A percentile compares a stretch with the other conserved stretches of the same genome.
Conservation (phyloP, 2,329 filamentous ascomycete species). For the Akanthomyces dipterigenus region DNA sequence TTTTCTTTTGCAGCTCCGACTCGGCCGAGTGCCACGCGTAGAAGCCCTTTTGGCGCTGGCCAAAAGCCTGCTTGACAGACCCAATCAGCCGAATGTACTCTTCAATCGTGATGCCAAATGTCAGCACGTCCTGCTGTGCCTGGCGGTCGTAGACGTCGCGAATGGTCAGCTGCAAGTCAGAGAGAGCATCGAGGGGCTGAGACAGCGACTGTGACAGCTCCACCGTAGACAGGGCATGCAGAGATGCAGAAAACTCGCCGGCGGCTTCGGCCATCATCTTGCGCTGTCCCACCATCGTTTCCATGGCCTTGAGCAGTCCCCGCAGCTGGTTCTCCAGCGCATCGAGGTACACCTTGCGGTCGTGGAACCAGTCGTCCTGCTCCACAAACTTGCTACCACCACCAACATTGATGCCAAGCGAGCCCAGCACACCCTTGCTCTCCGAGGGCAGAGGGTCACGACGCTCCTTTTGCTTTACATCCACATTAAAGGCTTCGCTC, state of each 20-base stretch:
- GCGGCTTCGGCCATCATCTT: constrained; percentile 92
- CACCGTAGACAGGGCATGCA: constrained; percentile 88
- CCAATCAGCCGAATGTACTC: constrained; percentile 96
- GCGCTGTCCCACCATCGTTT: constrained; percentile 83
- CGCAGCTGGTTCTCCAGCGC: constrained; percentile 88
- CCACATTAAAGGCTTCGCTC: constrained; percentile 90
- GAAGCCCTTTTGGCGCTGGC: constrained; percentile 89
- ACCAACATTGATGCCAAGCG: constrained; percentile 72
- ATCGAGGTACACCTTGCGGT: constrained; percentile 89
- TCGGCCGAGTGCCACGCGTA: constrained; percentile 92
- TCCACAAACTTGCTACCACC: constrained; percentile 86
- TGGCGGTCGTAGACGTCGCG: constrained; percentile 93
- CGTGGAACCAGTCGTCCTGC: constrained; percentile 99
- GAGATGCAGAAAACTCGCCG: constrained; percentile 83
- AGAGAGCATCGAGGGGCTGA: constrained; percentile 81
- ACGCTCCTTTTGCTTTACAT: constrained; percentile 96
- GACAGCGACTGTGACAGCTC: constrained; percentile 87
- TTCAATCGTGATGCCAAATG: constrained; percentile 93
- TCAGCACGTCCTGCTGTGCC: constrained; percentile 93
- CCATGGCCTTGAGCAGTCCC: constrained; percentile 85
- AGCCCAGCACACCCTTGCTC: constrained; percentile 88
- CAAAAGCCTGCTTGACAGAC: constrained; percentile 88
- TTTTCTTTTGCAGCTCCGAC: constrained; percentile 83
- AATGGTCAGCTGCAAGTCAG: constrained; percentile 89
- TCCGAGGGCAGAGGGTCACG: constrained; percentile 80